Conservation (phyloP, 1,284 basidiomycete species). For the Heterobasidion parviporum region DNA sequence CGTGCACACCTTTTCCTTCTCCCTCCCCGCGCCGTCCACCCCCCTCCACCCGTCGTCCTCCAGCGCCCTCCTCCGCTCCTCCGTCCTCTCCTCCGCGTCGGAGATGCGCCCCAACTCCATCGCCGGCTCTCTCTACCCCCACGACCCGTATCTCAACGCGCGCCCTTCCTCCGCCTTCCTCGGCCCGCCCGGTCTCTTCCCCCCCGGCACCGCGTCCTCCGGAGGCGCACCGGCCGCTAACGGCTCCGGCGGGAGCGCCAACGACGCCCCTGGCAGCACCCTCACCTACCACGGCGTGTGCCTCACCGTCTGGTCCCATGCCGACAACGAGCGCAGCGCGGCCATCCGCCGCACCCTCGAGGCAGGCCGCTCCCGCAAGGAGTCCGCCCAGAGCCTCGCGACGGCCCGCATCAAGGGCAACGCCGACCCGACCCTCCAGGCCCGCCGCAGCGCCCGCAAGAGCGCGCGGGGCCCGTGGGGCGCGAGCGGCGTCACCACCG, state of each 20-base stretch:
- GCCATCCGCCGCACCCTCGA: slow-evolving; percentile 80
- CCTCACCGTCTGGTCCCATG: slow-evolving; percentile 90
- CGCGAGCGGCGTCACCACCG: slow-evolving; percentile 30
- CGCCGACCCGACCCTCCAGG: slow-evolving; percentile 46
- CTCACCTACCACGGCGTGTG: slow-evolving; percentile 85
- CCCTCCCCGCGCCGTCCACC: slow-evolving; percentile 62
- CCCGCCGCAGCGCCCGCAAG: slow-evolving; percentile 46
- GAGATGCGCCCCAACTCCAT: slow-evolving; percentile 31
- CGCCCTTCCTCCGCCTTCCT: slow-evolving; percentile 68
- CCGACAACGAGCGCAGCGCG: slow-evolving; percentile 75
- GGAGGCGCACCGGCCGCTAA: slow-evolving; percentile 8
- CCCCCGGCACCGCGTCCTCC: slow-evolving; percentile 16
- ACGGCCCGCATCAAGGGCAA: slow-evolving; percentile 54
- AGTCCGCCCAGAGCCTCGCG: slow-evolving; percentile 65
- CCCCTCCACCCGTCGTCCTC: slow-evolving; percentile 62
- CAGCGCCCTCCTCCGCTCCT: slow-evolving; percentile 64
- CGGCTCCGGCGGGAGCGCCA: slow-evolving; percentile 8
- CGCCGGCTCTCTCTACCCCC: slow-evolving; percentile 57
- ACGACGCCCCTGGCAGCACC: slow-evolving; percentile 28
- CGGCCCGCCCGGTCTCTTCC: slow-evolving; percentile 51
- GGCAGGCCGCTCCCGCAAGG: slow-evolving; percentile 66
- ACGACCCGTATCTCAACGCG: slow-evolving; percentile 68
- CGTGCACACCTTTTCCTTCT: slow-evolving; percentile 89
- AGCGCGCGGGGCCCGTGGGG: slow-evolving; percentile 63
- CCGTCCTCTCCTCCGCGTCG: slow-evolving; percentile 55